These are phyloP conservation scores for Cladosporium sp. DNA, from an alignment of 2,329 filamentous ascomycete species.

Conservation along the genomic window DNA sequence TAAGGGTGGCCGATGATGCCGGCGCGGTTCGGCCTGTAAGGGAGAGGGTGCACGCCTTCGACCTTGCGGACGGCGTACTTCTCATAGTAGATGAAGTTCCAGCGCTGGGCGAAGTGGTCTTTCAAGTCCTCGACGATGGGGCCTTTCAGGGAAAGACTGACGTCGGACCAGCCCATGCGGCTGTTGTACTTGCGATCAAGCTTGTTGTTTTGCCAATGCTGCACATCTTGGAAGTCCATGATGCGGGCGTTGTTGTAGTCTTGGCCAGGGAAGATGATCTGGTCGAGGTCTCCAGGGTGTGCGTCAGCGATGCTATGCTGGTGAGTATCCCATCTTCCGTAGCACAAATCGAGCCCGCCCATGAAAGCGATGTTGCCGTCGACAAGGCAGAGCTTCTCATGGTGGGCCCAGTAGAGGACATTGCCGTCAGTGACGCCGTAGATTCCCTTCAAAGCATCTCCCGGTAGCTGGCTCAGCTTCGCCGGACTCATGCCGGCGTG, in stretches of 20 bases:
- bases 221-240: constrained; percentile 75
- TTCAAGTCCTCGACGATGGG: constrained; percentile 68
- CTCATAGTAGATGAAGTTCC: constrained; percentile 83
- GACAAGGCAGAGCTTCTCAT: constrained; percentile 82
- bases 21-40: constrained; percentile 31
- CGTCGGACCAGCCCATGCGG: constrained; percentile 89
- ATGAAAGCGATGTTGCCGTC: constrained; percentile 80
- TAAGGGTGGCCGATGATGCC: constrained; percentile 31
- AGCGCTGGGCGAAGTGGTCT: constrained; percentile 75
- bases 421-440: constrained; percentile 78
- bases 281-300: constrained; percentile 69
- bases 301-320: constrained; percentile 75
- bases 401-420: constrained; percentile 86
- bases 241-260: constrained; percentile 87
- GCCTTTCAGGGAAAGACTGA: constrained; percentile 69
- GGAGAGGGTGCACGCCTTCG: constrained; percentile 39
- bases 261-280: constrained; percentile 78
- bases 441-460: constrained; percentile 67
- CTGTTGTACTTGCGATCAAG: constrained; percentile 64
- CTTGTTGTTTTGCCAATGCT: constrained; percentile 77
- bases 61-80: constrained; percentile 64
- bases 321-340: constrained; percentile 83
- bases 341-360: constrained; percentile 82
- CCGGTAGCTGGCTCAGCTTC: constrained; percentile 58
- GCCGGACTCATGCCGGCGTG: constrained; percentile 50